Percentiles rank a stretch among this genome's conserved stretches.
Conservation (phyloP, 352 stramenopile species). For the Globisporangium rhizosaccharum region DNA sequence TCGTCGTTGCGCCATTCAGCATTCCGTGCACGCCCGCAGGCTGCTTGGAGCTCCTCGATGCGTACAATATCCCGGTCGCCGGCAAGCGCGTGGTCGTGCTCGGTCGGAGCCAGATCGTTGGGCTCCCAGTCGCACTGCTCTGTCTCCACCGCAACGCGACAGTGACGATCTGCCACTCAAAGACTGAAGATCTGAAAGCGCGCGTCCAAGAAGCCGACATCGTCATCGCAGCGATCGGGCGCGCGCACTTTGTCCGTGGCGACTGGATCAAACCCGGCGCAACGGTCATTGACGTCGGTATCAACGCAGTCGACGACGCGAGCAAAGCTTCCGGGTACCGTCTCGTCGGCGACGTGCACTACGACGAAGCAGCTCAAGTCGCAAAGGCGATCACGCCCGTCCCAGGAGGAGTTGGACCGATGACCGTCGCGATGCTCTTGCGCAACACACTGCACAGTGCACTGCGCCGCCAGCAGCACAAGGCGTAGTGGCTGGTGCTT, state of each 20-base stretch:
- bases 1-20: constrained; percentile 32
- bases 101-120: constrained; percentile 96
- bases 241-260: constrained; percentile 89
- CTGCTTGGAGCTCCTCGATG: constrained; percentile 95
- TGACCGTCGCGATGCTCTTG: constrained; percentile 96
- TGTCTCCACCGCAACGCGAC: constrained; percentile 95
- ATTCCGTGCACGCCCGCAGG: constrained; percentile 96
- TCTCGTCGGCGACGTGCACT: constrained; percentile 98
- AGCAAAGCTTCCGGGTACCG: constrained; percentile 82
- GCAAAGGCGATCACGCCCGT: constrained; percentile 96
- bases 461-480: constrained; percentile 17
- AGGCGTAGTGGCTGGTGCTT: neutral
- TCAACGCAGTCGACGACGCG: constrained; percentile 93
- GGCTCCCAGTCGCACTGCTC: constrained; percentile 94
- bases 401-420: constrained; percentile 94
- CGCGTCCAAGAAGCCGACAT: constrained; percentile 91
- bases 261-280: constrained; percentile 97
- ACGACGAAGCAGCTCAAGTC: constrained; percentile 73
- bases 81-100: constrained; percentile 97
- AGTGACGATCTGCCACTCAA: constrained; percentile 97
- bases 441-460: constrained; percentile 74
- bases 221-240: constrained; percentile 95
- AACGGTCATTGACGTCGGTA: constrained; percentile 98
- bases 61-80: constrained; percentile 81
- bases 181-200: constrained; percentile 83